Evolutionary conservation across 495 filamentous ascomycete genomes (phyloP).

Genomic region (Hypoxylon fragiforme): DNA sequence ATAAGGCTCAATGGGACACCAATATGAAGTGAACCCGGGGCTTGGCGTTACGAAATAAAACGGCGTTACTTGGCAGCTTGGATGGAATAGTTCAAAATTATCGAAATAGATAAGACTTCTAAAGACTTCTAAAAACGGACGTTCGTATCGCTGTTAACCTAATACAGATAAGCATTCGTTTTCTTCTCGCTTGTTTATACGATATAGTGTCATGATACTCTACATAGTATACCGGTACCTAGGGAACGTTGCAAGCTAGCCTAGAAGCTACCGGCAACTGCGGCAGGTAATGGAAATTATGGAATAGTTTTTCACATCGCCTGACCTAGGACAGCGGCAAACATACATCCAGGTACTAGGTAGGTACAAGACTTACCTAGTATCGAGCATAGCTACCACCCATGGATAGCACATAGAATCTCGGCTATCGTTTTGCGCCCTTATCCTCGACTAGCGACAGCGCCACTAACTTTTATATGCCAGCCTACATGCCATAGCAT

Average conservation of each 20-base stretch:
- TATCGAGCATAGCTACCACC: too few relatives aligned
- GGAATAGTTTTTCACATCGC: too few relatives aligned
- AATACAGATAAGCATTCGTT: conserved; percentile 1
- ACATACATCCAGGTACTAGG: not conserved
- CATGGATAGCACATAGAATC: conserved; percentile 22
- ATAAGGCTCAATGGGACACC: conserved; percentile 16
- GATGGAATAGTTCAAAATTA: conserved; percentile 24
- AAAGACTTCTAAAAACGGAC: conserved; percentile 14
- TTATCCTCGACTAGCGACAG: conserved; percentile 10
- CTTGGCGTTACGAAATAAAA: conserved; percentile 32
- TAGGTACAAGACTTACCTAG: not conserved
- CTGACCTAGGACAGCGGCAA: conserved; percentile 8
- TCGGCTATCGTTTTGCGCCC: conserved; percentile 15
- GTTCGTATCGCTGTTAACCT: conserved; percentile 3
- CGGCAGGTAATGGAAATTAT: conserved; percentile 14
- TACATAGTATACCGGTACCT: too few relatives aligned
- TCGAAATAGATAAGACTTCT: conserved; percentile 8
- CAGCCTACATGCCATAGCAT: conserved; percentile 34
- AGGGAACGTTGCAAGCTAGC: conserved; percentile 13
- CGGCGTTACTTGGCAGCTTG: conserved; percentile 29
- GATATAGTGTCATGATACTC: conserved; percentile 10
- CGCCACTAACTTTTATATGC: conserved; percentile 31
- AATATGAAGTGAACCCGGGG: conserved; percentile 15
- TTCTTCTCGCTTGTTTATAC: not conserved
- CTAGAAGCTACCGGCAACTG: conserved; percentile 1